Conservation (phyloP, 148 eudicot genomes). For the Amaranthus palmeri region DNA sequence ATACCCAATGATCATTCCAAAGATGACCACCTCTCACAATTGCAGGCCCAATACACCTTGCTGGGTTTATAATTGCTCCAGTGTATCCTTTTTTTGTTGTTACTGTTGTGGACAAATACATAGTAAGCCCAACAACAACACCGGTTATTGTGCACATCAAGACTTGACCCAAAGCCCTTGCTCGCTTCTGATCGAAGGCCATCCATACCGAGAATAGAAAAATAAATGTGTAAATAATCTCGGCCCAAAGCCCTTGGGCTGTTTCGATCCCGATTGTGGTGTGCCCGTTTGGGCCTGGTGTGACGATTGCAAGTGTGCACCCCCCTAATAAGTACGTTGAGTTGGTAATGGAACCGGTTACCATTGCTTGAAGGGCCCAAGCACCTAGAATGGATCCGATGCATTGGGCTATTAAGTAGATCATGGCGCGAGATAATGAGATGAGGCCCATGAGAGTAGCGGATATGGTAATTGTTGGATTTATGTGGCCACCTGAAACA, state of each 20-base stretch:
- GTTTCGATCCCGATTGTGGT: slow-evolving; percentile 14
- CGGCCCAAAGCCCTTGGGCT: slow-evolving; percentile 29
- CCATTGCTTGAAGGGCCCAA: slow-evolving; percentile 23
- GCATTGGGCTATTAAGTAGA: slow-evolving; percentile 33
- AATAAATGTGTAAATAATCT: slow-evolving; percentile 24
- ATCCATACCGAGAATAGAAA: slow-evolving; percentile 27
- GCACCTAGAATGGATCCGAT: slow-evolving; percentile 25
- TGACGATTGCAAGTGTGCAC: no score
- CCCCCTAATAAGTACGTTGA: slow-evolving; percentile 8
- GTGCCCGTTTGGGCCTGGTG: slow-evolving; percentile 24
- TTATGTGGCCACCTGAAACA: slow-evolving; percentile 27
- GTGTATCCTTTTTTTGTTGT: slow-evolving; percentile 24
- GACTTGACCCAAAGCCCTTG: slow-evolving; percentile 23
- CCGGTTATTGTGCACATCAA: slow-evolving; percentile 26
- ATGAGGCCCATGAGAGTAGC: slow-evolving; percentile 28
- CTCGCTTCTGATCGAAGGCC: slow-evolving; percentile 21
- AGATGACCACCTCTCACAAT: slow-evolving; percentile 31
- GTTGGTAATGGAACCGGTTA: slow-evolving; percentile 14
- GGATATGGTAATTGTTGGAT: slow-evolving; percentile 24
- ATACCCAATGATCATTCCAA: slow-evolving; percentile 31
- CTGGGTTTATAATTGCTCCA: slow-evolving; percentile 30
- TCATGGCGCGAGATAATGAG: slow-evolving; percentile 23
- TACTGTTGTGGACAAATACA: slow-evolving; percentile 25
- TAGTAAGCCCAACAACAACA: slow-evolving; percentile 24
- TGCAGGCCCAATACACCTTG: slow-evolving; percentile 32